Evolutionary conservation across 495 filamentous ascomycete genomes (phyloP).

Genomic region (Penicillium odoratum): DNA sequence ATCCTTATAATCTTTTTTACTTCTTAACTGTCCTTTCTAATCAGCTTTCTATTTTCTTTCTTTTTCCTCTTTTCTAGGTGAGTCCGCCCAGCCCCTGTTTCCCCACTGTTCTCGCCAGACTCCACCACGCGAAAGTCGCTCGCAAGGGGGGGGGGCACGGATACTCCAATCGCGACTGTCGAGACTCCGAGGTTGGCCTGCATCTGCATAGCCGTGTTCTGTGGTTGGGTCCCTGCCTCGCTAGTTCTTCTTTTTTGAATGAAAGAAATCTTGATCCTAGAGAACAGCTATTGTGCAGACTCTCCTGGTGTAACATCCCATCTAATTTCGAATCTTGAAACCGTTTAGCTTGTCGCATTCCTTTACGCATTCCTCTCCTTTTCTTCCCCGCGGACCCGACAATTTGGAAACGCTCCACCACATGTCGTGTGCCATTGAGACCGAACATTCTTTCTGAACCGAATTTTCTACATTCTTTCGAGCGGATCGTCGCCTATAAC

Average conservation of each 20-base stretch:
- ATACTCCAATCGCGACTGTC: slow-evolving; percentile 18
- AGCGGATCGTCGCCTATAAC: slow-evolving; percentile 18
- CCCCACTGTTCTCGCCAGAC: slow-evolving; percentile 22
- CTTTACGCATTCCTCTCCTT: slow-evolving; percentile 28
- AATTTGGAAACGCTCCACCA: slow-evolving; percentile 17
- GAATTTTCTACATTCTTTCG: slow-evolving; percentile 11
- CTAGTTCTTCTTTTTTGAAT: neutral
- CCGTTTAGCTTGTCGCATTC: slow-evolving; percentile 25
- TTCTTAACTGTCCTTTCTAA: slow-evolving; percentile 3
- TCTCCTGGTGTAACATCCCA: neutral
- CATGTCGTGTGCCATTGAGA: slow-evolving; percentile 35
- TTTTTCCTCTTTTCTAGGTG: slow-evolving; percentile 7
- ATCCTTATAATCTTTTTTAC: slow-evolving; percentile 1
- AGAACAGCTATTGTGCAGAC: slow-evolving; percentile 7
- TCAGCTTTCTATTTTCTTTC: neutral
- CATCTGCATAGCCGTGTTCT: neutral
- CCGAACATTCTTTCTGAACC: slow-evolving; percentile 32
- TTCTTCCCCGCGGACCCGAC: slow-evolving; percentile 15
- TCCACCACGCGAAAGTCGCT: slow-evolving; percentile 27
- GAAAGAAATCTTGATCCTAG: slow-evolving; percentile 14
- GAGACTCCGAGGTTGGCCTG: slow-evolving; percentile 14
- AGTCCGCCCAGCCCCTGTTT: slow-evolving; percentile 16
- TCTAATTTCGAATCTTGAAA: slow-evolving; percentile 18
- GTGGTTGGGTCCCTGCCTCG: slow-evolving; percentile 1
- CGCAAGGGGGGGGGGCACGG: slow-evolving; percentile 30